Conservation (phyloP, 768 basidiomycete species). For the Mycena galericulata region DNA sequence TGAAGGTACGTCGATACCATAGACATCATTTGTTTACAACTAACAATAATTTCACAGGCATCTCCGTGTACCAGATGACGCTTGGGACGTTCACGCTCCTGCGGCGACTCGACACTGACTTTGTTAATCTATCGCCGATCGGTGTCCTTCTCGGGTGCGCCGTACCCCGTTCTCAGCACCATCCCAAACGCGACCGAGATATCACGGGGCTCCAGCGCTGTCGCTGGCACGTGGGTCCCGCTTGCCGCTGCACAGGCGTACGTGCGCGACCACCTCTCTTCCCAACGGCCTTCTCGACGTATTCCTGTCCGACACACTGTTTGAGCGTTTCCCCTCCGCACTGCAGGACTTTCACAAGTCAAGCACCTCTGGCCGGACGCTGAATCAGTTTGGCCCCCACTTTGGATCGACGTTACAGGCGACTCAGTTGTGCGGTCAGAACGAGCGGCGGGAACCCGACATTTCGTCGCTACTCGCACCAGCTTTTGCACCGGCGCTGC, state of each 20-base stretch:
- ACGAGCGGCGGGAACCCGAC: constrained; percentile 36
- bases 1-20: constrained; percentile 64
- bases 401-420: constrained; percentile 67
- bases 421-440: constrained; percentile 42
- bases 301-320: constrained; percentile 74
- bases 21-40: constrained; percentile 19
- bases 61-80: constrained; percentile 79
- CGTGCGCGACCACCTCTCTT: constrained; percentile 60
- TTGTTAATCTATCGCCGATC: constrained; percentile 77
- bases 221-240: constrained; percentile 80
- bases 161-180: constrained; percentile 51
- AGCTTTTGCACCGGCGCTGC: neutral
- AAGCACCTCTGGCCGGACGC: constrained; percentile 58
- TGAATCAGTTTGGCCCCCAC: constrained; percentile 74
- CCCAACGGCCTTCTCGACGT: constrained; percentile 54
- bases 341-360: constrained; percentile 68
- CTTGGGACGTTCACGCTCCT: constrained; percentile 68
- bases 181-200: constrained; percentile 64
- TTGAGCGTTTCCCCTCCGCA: constrained; percentile 71
- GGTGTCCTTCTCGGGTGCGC: constrained; percentile 56
- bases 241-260: constrained; percentile 65
- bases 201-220: constrained; percentile 61
- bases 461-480: constrained; percentile 16
- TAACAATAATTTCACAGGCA: constrained; percentile 55
- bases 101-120: constrained; percentile 83